Conservation (phyloP, 2,329 filamentous ascomycete species). For the Coniella lustricola region DNA sequence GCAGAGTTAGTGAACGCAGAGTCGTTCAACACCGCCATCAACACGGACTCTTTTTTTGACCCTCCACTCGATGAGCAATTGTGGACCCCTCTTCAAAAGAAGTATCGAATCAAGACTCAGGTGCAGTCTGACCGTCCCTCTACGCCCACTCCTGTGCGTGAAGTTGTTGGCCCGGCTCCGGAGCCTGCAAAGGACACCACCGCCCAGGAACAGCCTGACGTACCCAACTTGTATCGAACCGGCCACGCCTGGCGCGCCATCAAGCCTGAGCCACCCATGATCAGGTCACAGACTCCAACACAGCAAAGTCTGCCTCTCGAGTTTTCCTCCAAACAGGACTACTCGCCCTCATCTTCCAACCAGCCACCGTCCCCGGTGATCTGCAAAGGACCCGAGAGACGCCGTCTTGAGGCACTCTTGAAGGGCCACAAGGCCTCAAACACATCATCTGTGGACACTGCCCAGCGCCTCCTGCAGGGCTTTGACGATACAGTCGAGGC, state of each 20-base stretch:
- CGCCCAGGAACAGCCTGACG: too few relatives aligned
- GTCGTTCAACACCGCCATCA: neutral
- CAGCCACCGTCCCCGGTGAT: neutral
- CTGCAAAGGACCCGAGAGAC: neutral
- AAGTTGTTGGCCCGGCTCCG: neutral
- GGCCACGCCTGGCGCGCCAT: neutral
- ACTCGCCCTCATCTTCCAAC: neutral
- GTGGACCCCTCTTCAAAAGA: neutral
- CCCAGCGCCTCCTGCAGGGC: constrained; percentile 1
- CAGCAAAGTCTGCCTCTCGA: neutral
- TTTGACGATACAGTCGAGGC: neutral
- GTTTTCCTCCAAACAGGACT: neutral
- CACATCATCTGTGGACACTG: neutral
- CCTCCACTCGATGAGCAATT: neutral
- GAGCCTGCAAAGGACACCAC: too few relatives aligned
- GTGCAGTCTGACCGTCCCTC: too few relatives aligned
- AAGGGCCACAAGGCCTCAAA: neutral
- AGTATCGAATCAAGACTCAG: too few relatives aligned
- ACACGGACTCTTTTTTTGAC: neutral
- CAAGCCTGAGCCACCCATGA: neutral
- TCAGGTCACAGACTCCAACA: neutral
- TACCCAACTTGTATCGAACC: neutral
- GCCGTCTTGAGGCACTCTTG: neutral
- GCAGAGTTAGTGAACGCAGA: neutral
- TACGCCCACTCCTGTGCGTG: neutral